These are phyloP conservation scores for Leishmania gerbilli DNA, from an alignment of 208 protist species.

Conservation along the genomic window DNA sequence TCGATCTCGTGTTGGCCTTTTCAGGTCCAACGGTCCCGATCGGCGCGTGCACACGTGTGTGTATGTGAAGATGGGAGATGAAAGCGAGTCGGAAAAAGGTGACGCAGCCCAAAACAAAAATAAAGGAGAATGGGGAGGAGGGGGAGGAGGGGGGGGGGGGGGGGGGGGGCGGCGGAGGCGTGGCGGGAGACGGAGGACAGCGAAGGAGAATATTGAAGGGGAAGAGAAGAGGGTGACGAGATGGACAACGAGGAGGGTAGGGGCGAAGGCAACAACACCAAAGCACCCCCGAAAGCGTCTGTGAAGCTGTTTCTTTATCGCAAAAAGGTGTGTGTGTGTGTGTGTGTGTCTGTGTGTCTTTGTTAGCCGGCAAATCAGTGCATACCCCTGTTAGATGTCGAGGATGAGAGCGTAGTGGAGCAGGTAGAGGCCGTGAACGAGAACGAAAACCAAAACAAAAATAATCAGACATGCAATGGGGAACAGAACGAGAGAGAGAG, in stretches of 20 bases:
- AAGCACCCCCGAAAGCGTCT: neutral
- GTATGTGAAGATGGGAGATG: neutral
- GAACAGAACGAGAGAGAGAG: neutral
- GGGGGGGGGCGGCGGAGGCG: neutral
- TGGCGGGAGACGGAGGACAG: neutral
- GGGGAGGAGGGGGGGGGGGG: neutral
- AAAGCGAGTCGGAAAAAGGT: neutral
- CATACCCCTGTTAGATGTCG: neutral
- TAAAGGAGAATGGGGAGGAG: neutral
- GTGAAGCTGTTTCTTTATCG: neutral
- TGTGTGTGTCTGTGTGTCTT: constrained; percentile 6
- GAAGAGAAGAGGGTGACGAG: neutral
- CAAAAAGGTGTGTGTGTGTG: neutral
- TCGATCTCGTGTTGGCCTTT: neutral
- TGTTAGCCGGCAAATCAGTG: neutral
- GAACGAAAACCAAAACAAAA: neutral
- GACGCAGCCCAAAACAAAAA: neutral
- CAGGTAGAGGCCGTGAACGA: neutral
- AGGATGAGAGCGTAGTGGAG: neutral
- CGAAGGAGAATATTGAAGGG: neutral
- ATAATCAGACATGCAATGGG: neutral
- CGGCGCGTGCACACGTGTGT: neutral
- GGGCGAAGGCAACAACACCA: neutral
- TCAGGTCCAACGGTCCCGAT: neutral
- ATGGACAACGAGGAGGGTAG: neutral